Percentiles rank a stretch among this genome's conserved stretches.
Evolutionary conservation across 208 protist genomes (phyloP).

Genomic region (Wallacemonas sp.): DNA sequence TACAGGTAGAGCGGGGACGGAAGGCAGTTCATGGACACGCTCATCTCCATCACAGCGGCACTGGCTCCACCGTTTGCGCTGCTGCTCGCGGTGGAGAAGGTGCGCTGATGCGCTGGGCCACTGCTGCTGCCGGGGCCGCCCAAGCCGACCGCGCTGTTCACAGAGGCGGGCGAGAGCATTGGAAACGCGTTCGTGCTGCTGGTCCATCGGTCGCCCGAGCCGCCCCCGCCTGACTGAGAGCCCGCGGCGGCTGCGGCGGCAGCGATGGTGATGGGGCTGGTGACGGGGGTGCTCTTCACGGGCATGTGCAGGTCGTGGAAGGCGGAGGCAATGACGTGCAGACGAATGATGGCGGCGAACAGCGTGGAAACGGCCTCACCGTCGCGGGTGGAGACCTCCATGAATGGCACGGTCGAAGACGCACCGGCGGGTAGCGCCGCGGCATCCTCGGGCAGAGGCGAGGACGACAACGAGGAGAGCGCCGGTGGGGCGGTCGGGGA

Average conservation of each 20-base stretch:
- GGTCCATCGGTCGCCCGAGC: no score
- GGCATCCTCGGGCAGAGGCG: not conserved
- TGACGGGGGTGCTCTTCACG: not conserved
- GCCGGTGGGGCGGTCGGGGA: not conserved
- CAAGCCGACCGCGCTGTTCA: not conserved
- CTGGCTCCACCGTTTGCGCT: not conserved
- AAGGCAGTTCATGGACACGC: slow-evolving; percentile 9
- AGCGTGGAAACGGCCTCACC: not conserved
- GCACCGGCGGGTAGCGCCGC: not conserved
- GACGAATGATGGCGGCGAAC: slow-evolving; percentile 6
- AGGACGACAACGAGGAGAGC: no score
- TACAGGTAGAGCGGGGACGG: slow-evolving; percentile 1
- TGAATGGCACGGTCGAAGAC: slow-evolving; percentile 2
- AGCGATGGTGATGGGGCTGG: slow-evolving; percentile 2
- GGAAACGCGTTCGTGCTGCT: no score
- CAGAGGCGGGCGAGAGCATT: no score
- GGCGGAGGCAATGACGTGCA: slow-evolving; percentile 7
- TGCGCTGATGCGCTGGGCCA: slow-evolving; percentile 3
- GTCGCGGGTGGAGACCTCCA: slow-evolving; percentile 11
- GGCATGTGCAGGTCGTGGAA: slow-evolving; percentile 13
- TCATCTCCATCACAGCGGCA: not conserved
- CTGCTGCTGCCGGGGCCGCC: not conserved
- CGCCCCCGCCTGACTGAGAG: no score
- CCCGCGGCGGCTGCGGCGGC: not conserved
- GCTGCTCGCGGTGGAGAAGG: slow-evolving; percentile 10